Base-by-base conservation (phyloP, 495 filamentous ascomycete species). In the Podospora appendiculata region DNA sequence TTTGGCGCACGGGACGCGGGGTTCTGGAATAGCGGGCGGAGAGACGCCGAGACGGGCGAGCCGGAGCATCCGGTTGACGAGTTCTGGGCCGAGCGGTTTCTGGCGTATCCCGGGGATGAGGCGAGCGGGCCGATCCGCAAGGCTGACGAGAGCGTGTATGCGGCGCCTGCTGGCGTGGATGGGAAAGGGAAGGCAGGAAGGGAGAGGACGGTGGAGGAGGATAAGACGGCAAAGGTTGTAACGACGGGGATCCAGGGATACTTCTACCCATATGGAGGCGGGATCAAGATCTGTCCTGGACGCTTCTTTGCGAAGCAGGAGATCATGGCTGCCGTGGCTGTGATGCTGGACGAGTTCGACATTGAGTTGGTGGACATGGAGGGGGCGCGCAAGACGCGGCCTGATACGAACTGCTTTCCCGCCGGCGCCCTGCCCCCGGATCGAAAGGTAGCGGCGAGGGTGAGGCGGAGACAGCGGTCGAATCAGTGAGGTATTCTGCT, bases 231-330 rank as follows among this genome's bases (percentile, higher is more conserved):
- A 6, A 61, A 56, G 34, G 35, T 58, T 32, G 47, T 61, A 10
- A 60, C 50, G 2, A 36, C 45, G 0, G 61, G 55, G 3, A 47
- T 61, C 33, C 50, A 57, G 17, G 56, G 54, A 8, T 52, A 58
- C 39, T 70, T 49, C 38, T 63, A 58, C 38, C 74, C 75, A 0
- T 78, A 66, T 50, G 72, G 71, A 0, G 73, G 71, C 6, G 72
- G 71, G 4, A 48, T 48, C 8, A 63, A 63, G 10, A 66, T 67
- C 14, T 77, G 74, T 45, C 70, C 73, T 1, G 74, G 74, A 1
- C 60, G 73, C 7, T 69, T 68, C 50, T 47, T 76, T 14, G 72
- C 73, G 6, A 69, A 66, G 55, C 57, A 66, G 43, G 66, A 69
- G 51, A 60, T 73, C 34, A 51, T 70, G 53, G 50, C 57, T 6